A percentile compares a stretch with the other conserved stretches of the same genome.
These are phyloP conservation scores for Blepharisma japonicum DNA, from an alignment of 73 alveolate species.

Conservation along the genomic window DNA sequence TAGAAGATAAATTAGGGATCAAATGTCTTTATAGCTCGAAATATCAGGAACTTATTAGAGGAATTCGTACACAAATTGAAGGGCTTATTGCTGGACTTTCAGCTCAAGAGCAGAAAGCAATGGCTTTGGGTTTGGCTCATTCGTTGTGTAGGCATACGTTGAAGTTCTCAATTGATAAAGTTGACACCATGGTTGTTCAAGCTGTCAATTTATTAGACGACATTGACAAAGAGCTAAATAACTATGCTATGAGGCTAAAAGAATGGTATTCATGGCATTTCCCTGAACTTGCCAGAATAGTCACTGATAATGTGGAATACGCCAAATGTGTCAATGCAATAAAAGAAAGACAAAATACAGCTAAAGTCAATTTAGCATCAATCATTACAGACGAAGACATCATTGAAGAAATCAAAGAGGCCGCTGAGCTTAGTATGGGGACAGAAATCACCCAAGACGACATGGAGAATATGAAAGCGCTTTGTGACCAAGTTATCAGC, in stretches of 20 bases:
- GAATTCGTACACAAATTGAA: constrained; percentile 87
- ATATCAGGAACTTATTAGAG: constrained; percentile 86
- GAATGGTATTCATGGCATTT: constrained; percentile 99
- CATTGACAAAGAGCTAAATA: constrained; percentile 98
- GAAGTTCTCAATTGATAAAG: constrained; percentile 96
- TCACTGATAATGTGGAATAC: constrained; percentile 96
- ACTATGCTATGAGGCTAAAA: constrained; percentile 99
- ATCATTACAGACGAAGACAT: constrained; percentile 70
- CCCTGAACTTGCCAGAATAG: constrained; percentile 99
- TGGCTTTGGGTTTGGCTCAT: constrained; percentile 97
- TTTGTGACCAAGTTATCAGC: constrained; percentile 84
- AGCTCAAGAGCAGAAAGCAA: constrained; percentile 86
- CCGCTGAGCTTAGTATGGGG: constrained; percentile 97
- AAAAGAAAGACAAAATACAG: constrained; percentile 82
- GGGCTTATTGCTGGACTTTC: constrained; percentile 87
- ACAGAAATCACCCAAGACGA: constrained; percentile 98
- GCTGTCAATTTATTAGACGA: constrained; percentile 98
- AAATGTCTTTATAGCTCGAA: constrained; percentile 77
- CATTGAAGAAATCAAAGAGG: constrained; percentile 88
- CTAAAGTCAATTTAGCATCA: constrained; percentile 63
- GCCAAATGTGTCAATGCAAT: constrained; percentile 91
- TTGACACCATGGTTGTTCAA: constrained; percentile 96
- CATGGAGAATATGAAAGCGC: constrained; percentile 72
- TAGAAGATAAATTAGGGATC: constrained; percentile 80
- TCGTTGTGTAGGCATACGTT: constrained; percentile 89